Evolutionary conservation across 2,329 filamentous ascomycete genomes (phyloP).

Genomic region (Emericellopsis atlantica): DNA sequence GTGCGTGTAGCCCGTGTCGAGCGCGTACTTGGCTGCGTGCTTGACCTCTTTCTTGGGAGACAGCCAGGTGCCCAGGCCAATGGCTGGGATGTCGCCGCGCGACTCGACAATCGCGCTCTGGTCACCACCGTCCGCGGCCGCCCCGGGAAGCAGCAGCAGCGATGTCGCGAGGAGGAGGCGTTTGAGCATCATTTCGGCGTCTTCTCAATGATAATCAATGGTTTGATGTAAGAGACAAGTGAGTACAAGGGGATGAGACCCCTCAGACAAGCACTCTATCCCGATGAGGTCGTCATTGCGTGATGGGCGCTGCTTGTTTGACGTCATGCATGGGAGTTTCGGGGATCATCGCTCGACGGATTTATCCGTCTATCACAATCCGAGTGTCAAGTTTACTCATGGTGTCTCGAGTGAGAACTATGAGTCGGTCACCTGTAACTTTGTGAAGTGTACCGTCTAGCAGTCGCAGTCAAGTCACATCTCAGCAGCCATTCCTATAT

Average conservation of each 20-base stretch:
- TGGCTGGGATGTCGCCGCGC: background rate
- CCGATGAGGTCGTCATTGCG: background rate
- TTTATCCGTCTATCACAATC: too few relatives aligned
- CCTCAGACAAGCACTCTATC: background rate
- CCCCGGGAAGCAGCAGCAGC: background rate
- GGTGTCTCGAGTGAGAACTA: too few relatives aligned
- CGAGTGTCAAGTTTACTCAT: too few relatives aligned
- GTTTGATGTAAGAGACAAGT: too few relatives aligned
- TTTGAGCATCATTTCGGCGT: background rate
- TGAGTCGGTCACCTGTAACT: too few relatives aligned
- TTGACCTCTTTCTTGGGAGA: constrained; percentile 1
- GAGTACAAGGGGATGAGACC: background rate
- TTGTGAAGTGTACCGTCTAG: too few relatives aligned
- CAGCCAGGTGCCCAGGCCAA: constrained; percentile 4
- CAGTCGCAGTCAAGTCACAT: too few relatives aligned
- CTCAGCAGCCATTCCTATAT: too few relatives aligned
- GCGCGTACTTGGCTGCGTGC: constrained; percentile 1
- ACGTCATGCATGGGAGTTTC: background rate
- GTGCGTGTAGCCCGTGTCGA: constrained; percentile 2
- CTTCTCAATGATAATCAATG: background rate
- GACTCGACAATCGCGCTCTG: background rate
- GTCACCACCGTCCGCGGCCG: background rate
- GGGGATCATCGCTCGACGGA: too few relatives aligned
- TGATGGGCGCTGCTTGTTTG: background rate
- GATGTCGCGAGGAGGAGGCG: background rate